Evolutionary conservation across 148 eudicot species (phyloP), one percentile per base, ranked within the genome.

Genomic region (Spergularia marina): DNA sequence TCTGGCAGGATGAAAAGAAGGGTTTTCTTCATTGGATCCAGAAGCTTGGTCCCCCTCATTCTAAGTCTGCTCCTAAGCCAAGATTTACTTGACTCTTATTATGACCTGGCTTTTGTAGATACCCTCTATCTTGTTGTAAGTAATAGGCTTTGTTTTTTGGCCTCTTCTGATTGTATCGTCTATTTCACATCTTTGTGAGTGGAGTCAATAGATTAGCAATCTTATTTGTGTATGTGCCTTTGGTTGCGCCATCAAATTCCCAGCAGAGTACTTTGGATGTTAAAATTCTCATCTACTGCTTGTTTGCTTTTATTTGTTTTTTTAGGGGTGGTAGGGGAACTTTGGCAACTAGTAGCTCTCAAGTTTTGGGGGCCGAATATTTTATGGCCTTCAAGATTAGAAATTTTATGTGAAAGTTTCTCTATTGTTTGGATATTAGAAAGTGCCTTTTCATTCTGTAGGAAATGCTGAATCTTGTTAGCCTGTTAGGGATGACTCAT

Each of bases 1-100:
- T 74, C n/a, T 85, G 83, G 75, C 89, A 84, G 63, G 91, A 92
- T 74, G 90, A 82, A 10, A 93, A 86, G 79, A 93, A 93, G 80
- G 89, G 91, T 18, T 82, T 86, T 74, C 85, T 75, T 64, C 86
- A 87, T 81, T 85, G 96, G 96, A 88, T 93, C 58, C 93, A 93
- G 13, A 93, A 87, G 84, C 95, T 89, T 64, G 83, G 89, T 12
- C 84, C 75, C 3, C 83, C 80, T 23, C 73, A 79, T 64, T 75
- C 84, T 53, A 78, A 81, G 65, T 64, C 87, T 2, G 63, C 60
- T 72, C 74, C 82, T 68, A 92, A 87, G 72, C 91, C 92, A 1
- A 85, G 81, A 81, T 84, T 87, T 77, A 60, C 17, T 40, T 91
- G 83, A 89, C 13, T 47, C 64, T 79, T 52, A 55, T 58, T 47